Base-by-base conservation (phyloP, 805 yeast species). In the Pichia ethanolica region DNA sequence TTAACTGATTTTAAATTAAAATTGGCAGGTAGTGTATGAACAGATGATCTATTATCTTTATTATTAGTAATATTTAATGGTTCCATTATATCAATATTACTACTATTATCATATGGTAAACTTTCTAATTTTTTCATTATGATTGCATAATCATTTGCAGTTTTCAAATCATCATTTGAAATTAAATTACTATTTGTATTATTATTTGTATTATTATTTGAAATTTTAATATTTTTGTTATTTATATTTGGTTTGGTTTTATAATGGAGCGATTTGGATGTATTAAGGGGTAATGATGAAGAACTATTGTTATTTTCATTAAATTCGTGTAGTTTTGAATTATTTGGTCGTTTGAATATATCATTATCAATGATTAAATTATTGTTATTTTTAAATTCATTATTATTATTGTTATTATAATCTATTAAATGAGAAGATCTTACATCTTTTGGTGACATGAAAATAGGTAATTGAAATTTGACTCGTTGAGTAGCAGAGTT, bases 1-100 rank as follows among this genome's bases (percentile, higher is more conserved):
- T 38, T 30, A 5, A n/a, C 32, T 11, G 41, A 33, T 36, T 37
- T 33, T 14, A 41, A 36, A 25, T 34, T 42, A 13, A 49, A 35
- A 14, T 57, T 59, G 1, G 66, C 49, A 1, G 66, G 66, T 12
- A 63, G 51, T 1, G 58, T 54, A 14, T 49, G 48, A 6, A 56
- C n/a, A 5, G 60, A 57, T 26, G 52, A 53, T 35, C 59, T 43
- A 6, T 52, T 50, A 12, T 20, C 25, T 30, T 25, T 30, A 9
- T 27, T n/a, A 3, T 20, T 27, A 9, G 33, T 27, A 30, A 5
- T n/a, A n/a, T 10, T 27, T 20, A 20, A 20, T 3, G 20, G 20
- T 20, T 20, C 20, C 20, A 20, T 20, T 3, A 20, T 20, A 10
- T 39, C 14, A n/a, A 13, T n/a, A 20, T 36, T 14, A 36, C n/a